A percentile compares a stretch with the other conserved stretches of the same genome.
These are phyloP conservation scores for Starmerella ratchasimensis DNA, from an alignment of 805 yeast species.

Conservation along the genomic window DNA sequence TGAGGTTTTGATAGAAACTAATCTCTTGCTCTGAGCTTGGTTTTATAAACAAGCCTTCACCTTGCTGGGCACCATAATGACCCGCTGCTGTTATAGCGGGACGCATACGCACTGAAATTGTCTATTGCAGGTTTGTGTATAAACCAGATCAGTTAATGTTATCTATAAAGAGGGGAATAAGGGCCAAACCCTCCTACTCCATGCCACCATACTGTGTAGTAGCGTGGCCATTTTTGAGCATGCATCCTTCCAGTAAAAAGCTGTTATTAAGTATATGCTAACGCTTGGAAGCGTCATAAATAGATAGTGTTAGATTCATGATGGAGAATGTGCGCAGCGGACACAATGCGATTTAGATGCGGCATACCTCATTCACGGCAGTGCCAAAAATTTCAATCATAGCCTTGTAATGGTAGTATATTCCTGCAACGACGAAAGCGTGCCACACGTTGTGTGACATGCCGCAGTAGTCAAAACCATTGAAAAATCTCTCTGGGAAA, in stretches of 20 bases:
- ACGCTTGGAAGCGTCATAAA: too few species aligned
- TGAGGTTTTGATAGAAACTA: slow-evolving; percentile 48
- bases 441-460: slow-evolving; percentile 98
- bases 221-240: too few species aligned
- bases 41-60: slow-evolving; percentile 62
- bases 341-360: slow-evolving; percentile 1
- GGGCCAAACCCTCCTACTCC: too few species aligned
- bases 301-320: too few species aligned
- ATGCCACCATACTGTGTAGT: too few species aligned
- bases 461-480: slow-evolving; percentile 36
- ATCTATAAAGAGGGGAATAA: too few species aligned
- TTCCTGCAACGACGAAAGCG: slow-evolving; percentile 73
- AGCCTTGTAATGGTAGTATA: slow-evolving; percentile 77
- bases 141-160: too few species aligned
- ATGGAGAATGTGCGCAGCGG: too few species aligned
- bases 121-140: too few species aligned
- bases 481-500: slow-evolving; percentile 68
- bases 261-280: background rate
- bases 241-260: too few species aligned
- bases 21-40: slow-evolving; percentile 51
- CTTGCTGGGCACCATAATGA: slow-evolving; percentile 62
- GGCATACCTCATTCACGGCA: slow-evolving; percentile 22
- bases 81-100: slow-evolving; percentile 68
- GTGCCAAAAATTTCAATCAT: slow-evolving; percentile 54
- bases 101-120: too few species aligned